Evolutionary conservation across 2,329 filamentous ascomycete species (phyloP), one percentile per base, ranked within the genome.

Genomic region (Pyrenophora graminea): DNA sequence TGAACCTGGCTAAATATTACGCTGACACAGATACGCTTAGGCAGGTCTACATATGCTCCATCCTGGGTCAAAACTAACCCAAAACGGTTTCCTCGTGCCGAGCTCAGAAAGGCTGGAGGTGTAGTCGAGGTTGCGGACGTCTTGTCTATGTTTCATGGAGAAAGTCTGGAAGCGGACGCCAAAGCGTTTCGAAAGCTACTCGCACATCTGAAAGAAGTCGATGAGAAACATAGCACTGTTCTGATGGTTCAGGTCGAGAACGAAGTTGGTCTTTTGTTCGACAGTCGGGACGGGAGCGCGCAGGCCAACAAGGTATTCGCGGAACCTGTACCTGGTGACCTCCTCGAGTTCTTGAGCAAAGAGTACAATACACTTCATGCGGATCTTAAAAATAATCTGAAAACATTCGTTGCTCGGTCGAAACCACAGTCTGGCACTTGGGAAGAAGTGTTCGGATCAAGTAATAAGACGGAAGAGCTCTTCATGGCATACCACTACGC

Each of bases 161-260:
- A 73, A 15, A 55, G 68, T 58, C 15, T 61, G 53, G 34, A 66
- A 69, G 38, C 71, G 6, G 76, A 79, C 55, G 63, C 68, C 0
- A 74, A 67, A 51, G 76, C 76, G 1, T 79, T 78, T 51, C 48
- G 51, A 1, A 59, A 53, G 30, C 60, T 79, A 8, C 67, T 78
- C 67, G 52, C 55, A 4, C 75, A 78, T 43, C 39, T 78, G 9
- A 74, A 74, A 6, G 65, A 77, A 2, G 60, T 82, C 4, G 80
- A 83, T 39, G 66, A 65, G 1, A 62, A 72, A 9, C 71, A 82
- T 37, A 74, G 69, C 2, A 83, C 80, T 0, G 80, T 83, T 0
- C 55, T 83, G 2, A 83, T 83, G 81, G 75, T 82, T 0, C 81
- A 83, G 54, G 80, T 84, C n/a, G 78, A 84, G 63, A 83, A 83